Base-by-base conservation (phyloP, 108 stramenopile genomes). In the Schizochytrium sp. region DNA sequence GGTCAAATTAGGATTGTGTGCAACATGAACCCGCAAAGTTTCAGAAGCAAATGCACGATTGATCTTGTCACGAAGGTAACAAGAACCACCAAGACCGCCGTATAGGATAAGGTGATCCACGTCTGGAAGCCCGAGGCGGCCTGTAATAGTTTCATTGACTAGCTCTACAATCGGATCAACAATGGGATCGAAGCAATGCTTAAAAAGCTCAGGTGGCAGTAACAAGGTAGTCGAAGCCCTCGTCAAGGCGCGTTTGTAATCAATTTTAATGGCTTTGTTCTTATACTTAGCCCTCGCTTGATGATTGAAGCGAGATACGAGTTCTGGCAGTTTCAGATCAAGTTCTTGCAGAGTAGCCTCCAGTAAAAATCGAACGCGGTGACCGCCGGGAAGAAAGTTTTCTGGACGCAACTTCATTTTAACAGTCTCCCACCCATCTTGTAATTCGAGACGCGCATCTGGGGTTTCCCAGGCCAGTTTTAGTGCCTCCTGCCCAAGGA, bases 341-440 rank as follows among this genome's bases (percentile, higher is more conserved):
- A 83, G 28, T 53, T 83, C 76, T 38, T 13, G 28, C 50, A 83
- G 5, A 5, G 76, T 83, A 38, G 53, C 76, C 28, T 83, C 76
- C 38, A 83, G 76, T 5, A n/a, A 55, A 2, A 83, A 55, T 8
- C 47, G 45, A 53, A 83, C 28, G 15, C 40, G 49, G 50, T 1
- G 17, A n/a, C 8, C n/a, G 76, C 28, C 47, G 19, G 8, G 42
- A 0, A 8, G 19, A 28, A 83, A 83, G 45, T 46, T 13, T 8
- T 1, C 47, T n/a, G 76, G 50, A 7, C 15, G 12, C 1, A 83
- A 38, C 10, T 28, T 83, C 8, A 49, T 2, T 42, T 83, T 83
- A 40, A 83, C 28, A 8, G 12, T 42, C 47, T 83, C 76, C 76
- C 76, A 83, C 50, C 76, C 76, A 42, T 83, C 76, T 28, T 83